Base-by-base conservation (phyloP, 371 early-diverging fungal species). In the Mucor piriformis region DNA sequence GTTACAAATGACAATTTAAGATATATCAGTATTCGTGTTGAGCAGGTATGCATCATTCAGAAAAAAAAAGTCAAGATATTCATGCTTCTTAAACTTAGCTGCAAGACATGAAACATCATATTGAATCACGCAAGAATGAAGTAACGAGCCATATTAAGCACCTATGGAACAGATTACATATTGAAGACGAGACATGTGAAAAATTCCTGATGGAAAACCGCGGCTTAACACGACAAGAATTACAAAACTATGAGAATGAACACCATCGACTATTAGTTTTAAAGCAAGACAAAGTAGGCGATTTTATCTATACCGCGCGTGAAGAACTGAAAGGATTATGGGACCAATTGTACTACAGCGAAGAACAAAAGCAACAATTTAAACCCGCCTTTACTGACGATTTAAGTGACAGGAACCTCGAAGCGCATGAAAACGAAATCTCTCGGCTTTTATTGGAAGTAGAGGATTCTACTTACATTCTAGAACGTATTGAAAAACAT, bases 271-370 rank as follows among this genome's bases (percentile, higher is more conserved):
- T 77, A 27, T 56, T 46, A 10, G 44, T 42, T 15, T 58, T 77
- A 20, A 77, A 75, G 44, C 63, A 70, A 37, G 77, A 80, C 32
- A 59, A 69, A 23, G 57, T 77, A 12, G 69, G 73, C 15, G 81
- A 76, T 11, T 80, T 80, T 54, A 69, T 77, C 7, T 42, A 55
- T 10, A 59, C 61, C 12, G 73, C 73, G 46, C 50, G 77, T 20
- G 61, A 75, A 12, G 77, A 80, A 43, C 44, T 80, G 0, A 25
- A 50, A 13, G 23, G 32, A 2, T 16, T 80, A 27, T 80, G 81
- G 81, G 68, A 77, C 42, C 65, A 73, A 54, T 46, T 77, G 7
- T 77, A 77, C 37, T 68, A 70, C n/a, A 69, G 69, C 7, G 63
- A 67, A 3, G 55, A 62, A 5, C 71, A 77, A 56, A 59, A 69